A percentile compares a stretch with the other conserved stretches of the same genome.
Conservation (phyloP, 2,329 filamentous ascomycete species). For the Metarhizium sp. region DNA sequence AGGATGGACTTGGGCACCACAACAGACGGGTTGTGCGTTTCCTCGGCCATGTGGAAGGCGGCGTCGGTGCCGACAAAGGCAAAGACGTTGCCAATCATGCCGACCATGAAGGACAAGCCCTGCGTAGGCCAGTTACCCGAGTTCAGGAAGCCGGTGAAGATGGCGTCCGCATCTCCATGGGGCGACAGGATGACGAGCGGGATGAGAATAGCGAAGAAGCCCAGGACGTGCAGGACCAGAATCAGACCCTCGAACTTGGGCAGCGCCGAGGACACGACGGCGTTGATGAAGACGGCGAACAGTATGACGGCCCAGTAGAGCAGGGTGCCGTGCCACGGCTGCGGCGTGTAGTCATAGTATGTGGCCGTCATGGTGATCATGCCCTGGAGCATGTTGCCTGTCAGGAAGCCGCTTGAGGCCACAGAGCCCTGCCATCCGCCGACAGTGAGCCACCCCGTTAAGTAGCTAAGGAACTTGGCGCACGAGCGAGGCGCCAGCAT, state of each 20-base stretch:
- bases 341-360: constrained; percentile 7
- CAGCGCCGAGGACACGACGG: constrained; percentile 32
- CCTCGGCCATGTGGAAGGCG: constrained; percentile 28
- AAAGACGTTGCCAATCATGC: constrained; percentile 30
- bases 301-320: constrained; percentile 37
- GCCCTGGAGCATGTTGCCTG: constrained; percentile 38
- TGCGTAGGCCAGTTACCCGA: constrained; percentile 32
- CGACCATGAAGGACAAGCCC: constrained; percentile 35
- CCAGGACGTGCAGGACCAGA: constrained; percentile 36
- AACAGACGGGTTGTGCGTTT: constrained; percentile 36
- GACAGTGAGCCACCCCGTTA: constrained; percentile 38
- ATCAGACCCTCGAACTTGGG: constrained; percentile 41
- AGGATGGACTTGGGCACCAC: constrained; percentile 43
- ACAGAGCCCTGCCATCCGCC: constrained; percentile 33
- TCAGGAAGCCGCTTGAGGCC: constrained; percentile 29
- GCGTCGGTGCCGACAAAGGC: constrained; percentile 19
- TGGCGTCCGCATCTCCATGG: constrained; percentile 21
- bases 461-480: constrained; percentile 45
- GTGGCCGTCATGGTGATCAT: constrained; percentile 18
- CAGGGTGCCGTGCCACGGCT: constrained; percentile 39
- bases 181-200: constrained; percentile 21
- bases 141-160: constrained; percentile 36
- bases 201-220: constrained; percentile 23
- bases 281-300: constrained; percentile 41
- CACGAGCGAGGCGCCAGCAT: constrained; percentile 36